Evolutionary conservation across 371 early-diverging fungal genomes (phyloP).

Genomic region (Circinella umbellata): DNA sequence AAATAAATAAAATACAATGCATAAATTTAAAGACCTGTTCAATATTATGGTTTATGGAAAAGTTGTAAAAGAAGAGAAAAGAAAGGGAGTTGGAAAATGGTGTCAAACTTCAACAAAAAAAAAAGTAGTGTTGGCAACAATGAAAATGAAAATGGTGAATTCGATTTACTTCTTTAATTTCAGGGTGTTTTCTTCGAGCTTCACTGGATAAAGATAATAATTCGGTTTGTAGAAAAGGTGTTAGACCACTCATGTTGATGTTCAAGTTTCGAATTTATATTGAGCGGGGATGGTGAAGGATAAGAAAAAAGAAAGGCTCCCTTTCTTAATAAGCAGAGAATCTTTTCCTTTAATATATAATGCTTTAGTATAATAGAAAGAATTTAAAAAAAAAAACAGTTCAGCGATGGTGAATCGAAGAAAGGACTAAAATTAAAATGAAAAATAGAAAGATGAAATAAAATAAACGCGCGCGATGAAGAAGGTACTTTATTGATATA

Average conservation of each 20-base stretch:
- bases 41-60: no score
- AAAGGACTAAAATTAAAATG: no score
- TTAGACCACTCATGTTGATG: constrained; percentile 56
- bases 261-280: no score
- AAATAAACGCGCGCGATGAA: constrained; percentile 1
- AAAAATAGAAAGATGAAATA: no score
- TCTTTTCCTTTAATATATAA: no score
- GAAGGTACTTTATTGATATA: no score
- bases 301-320: neutral
- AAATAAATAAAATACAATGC: neutral
- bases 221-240: constrained; percentile 83
- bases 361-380: no score
- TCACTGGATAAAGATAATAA: constrained; percentile 88
- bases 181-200: constrained; percentile 89
- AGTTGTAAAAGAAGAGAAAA: neutral
- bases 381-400: no score
- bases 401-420: no score
- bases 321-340: no score
- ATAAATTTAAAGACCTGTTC: no score
- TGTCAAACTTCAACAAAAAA: constrained; percentile 10
- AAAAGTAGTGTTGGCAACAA: neutral
- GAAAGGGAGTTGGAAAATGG: neutral
- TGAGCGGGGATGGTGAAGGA: constrained; percentile 6
- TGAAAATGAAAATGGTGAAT: neutral
- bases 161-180: constrained; percentile 89